These are phyloP conservation scores for Lathyrus tuberosus DNA, from an alignment of 306 rosid species.

Conservation along the genomic window DNA sequence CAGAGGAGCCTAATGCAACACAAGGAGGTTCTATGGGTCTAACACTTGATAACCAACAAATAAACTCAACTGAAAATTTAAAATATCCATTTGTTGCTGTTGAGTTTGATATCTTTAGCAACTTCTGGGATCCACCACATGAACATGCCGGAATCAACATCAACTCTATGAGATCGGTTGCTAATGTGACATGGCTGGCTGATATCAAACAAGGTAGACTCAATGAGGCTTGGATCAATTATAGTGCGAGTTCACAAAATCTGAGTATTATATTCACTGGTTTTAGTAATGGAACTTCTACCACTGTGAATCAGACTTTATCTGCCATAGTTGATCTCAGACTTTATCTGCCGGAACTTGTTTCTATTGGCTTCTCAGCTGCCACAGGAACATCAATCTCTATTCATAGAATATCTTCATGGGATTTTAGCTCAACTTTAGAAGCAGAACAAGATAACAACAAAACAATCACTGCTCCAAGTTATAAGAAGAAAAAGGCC, in stretches of 20 bases:
- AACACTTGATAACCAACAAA: neutral
- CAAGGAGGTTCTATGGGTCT: constrained; percentile 44
- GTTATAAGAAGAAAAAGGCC: neutral
- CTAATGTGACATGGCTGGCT: constrained; percentile 40
- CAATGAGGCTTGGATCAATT: constrained; percentile 44
- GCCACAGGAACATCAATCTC: constrained; percentile 28
- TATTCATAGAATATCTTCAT: constrained; percentile 15
- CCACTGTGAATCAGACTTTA: constrained; percentile 10
- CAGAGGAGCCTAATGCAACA: constrained; percentile 16
- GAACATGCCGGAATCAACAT: constrained; percentile 56
- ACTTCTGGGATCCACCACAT: constrained; percentile 14
- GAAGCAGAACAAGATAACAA: neutral
- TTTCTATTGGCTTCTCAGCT: constrained; percentile 50
- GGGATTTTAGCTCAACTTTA: constrained; percentile 42
- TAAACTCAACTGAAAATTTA: constrained; percentile 15
- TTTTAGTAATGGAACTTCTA: neutral
- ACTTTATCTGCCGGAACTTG: constrained; percentile 39
- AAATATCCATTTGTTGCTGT: constrained; percentile 57
- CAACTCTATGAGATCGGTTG: constrained; percentile 41
- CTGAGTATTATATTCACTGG: constrained; percentile 46
- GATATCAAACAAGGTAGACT: constrained; percentile 27
- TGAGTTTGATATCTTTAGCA: constrained; percentile 52
- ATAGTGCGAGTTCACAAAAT: constrained; percentile 39
- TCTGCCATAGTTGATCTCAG: constrained; percentile 42
- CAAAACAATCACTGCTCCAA: neutral